phyloP scores from a whole-genome alignment of 2,329 filamentous ascomycete genomes.

The Xylariaceae sp. region DNA sequence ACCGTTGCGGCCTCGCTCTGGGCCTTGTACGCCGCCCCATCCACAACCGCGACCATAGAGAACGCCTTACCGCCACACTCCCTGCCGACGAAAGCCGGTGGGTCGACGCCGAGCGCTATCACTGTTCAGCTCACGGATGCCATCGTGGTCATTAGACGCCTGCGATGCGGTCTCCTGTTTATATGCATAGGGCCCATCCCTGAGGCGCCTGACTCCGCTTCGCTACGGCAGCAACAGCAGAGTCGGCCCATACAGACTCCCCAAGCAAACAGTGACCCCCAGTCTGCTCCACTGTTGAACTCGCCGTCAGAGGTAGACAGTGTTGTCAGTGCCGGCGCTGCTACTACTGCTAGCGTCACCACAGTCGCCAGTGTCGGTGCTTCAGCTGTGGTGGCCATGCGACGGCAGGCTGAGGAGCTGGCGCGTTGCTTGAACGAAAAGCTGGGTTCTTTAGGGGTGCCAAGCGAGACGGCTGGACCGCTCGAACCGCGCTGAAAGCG shows the following conservation, averaged over 20 bases:
- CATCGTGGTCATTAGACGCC: conserved; percentile 53
- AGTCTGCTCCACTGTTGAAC: conserved; percentile 32
- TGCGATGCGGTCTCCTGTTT: conserved; percentile 57
- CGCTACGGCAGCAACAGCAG: conserved; percentile 18
- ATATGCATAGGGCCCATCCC: conserved; percentile 47
- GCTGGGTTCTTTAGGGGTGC: conserved; percentile 48
- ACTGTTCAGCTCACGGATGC: conserved; percentile 55
- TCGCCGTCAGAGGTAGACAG: conserved; percentile 44
- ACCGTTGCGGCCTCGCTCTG: conserved; percentile 60
- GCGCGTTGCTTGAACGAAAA: conserved; percentile 57
- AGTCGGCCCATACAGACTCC: conserved; percentile 24
- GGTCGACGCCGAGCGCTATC: conserved; percentile 37
- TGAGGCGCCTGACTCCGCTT: conserved; percentile 18
- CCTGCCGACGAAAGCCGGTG: conserved; percentile 10
- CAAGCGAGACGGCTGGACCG: conserved; percentile 42
- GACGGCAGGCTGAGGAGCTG: conserved; percentile 54
- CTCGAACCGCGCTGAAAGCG: conserved; percentile 25
- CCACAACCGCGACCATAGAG: conserved; percentile 38
- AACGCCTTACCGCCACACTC: conserved; percentile 36
- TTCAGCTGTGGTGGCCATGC: conserved; percentile 46
- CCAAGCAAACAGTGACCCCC: conserved; percentile 22
- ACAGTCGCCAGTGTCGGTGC: conserved; percentile 36
- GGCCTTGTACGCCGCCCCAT: conserved; percentile 47
- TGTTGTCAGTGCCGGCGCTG: conserved; percentile 41
- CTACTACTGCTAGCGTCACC: conserved; percentile 39